A percentile compares a stretch with the other conserved stretches of the same genome.
These are phyloP conservation scores for Nicotiana attenuata DNA, from an alignment of 257 asterid genomes.

Conservation along the genomic window DNA sequence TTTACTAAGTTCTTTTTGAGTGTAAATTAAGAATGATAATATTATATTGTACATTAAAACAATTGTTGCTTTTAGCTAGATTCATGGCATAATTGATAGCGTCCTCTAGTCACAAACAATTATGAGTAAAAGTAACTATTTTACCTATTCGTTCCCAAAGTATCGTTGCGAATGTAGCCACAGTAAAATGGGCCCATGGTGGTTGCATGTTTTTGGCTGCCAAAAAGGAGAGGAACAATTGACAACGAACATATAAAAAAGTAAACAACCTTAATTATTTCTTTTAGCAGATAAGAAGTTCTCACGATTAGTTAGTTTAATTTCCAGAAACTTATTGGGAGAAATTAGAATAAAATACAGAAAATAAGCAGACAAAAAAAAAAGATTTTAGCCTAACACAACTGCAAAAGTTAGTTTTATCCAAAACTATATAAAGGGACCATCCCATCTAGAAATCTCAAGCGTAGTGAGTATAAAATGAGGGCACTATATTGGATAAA, in stretches of 20 bases:
- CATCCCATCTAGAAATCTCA: too few species aligned
- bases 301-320: neutral
- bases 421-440: too few species aligned
- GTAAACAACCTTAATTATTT: too few species aligned
- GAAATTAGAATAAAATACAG: neutral
- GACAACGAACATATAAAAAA: too few species aligned
- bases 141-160: neutral
- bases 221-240: neutral
- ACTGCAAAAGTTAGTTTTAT: too few species aligned
- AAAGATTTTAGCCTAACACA: too few species aligned
- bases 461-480: too few species aligned
- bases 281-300: neutral
- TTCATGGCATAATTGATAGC: constrained; percentile 8
- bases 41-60: neutral
- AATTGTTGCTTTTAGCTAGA: constrained; percentile 1
- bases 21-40: neutral
- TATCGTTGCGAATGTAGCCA: neutral
- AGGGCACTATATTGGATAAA: too few species aligned
- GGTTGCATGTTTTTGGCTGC: neutral
- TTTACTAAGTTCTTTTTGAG: neutral
- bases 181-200: neutral
- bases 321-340: neutral
- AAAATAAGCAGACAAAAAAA: neutral
- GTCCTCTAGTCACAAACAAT: neutral
- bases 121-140: neutral